Evolutionary conservation across 2,329 filamentous ascomycete genomes (phyloP).

Genomic region (Ophiocordyceps camponoti-floridani): DNA sequence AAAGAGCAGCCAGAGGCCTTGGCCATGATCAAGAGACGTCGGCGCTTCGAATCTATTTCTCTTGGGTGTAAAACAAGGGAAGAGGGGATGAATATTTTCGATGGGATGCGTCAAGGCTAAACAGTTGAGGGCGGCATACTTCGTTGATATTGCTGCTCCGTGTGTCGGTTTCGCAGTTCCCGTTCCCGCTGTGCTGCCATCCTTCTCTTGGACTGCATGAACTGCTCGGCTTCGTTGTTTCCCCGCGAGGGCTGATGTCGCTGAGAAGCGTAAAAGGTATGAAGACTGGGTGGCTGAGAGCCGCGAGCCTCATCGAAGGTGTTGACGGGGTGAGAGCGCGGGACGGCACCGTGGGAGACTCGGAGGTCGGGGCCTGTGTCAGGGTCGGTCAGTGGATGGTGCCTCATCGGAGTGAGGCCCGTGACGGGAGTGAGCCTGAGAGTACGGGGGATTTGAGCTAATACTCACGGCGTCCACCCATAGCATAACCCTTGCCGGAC

Average conservation of each 20-base stretch:
- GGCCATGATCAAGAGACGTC: not conserved
- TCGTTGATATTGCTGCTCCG: constrained; percentile 99
- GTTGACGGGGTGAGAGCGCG: constrained; percentile 69
- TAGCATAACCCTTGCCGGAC: constrained; percentile 80
- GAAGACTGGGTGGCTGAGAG: constrained; percentile 56
- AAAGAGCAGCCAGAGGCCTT: constrained; percentile 7
- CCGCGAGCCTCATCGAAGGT: constrained; percentile 61
- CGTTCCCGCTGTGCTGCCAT: constrained; percentile 98
- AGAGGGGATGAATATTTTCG: constrained; percentile 8
- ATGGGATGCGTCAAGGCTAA: constrained; percentile 33
- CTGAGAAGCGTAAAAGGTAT: constrained; percentile 88
- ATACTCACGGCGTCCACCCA: constrained; percentile 54
- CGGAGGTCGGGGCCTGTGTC: constrained; percentile 46
- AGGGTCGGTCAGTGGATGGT: too few species aligned
- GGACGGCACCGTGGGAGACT: constrained; percentile 39
- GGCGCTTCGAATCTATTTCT: constrained; percentile 5
- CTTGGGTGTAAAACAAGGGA: not conserved
- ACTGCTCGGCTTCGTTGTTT: constrained; percentile 84
- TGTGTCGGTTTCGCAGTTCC: constrained; percentile 98
- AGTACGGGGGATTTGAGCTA: not conserved
- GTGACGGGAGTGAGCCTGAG: not conserved
- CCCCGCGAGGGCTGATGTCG: constrained; percentile 75
- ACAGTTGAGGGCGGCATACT: constrained; percentile 75
- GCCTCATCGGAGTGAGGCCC: too few species aligned
- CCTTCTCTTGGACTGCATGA: constrained; percentile 97